phyloP scores from a whole-genome alignment of 768 basidiomycete species.

The Hortiboletus flavorubellus region DNA sequence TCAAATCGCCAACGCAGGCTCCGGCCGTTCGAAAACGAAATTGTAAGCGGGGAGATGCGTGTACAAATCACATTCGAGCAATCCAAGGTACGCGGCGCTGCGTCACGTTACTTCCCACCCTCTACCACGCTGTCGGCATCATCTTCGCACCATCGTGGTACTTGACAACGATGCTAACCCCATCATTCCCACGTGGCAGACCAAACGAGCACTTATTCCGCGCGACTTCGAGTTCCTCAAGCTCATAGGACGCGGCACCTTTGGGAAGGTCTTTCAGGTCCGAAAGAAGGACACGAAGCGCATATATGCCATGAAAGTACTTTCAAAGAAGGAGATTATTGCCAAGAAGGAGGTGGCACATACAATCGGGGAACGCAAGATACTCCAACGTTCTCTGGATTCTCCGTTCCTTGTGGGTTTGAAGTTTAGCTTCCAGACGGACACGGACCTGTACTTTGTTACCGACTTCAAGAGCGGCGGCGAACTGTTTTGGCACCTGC shows the following conservation, averaged over 20 bases:
- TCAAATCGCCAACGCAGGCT: conserved; percentile 45
- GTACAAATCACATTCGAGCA: conserved; percentile 94
- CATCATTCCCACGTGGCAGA: conserved; percentile 42
- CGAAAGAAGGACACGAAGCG: conserved; percentile 97
- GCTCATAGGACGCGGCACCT: conserved; percentile 96
- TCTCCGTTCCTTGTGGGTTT: conserved; percentile 97
- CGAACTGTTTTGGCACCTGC: conserved; percentile 97
- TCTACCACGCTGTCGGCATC: conserved; percentile 22
- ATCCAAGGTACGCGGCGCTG: conserved; percentile 56
- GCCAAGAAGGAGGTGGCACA: conserved; percentile 99
- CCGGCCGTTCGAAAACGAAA: conserved; percentile 71
- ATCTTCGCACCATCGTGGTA: conserved; percentile 22
- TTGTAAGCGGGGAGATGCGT: conserved; percentile 89
- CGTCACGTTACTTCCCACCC: conserved; percentile 23
- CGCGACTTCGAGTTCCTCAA: conserved; percentile 98
- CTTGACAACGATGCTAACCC: conserved; percentile 19
- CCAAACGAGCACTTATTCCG: conserved; percentile 83
- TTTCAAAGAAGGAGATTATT: conserved; percentile 98
- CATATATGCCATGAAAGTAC: conserved; percentile 99
- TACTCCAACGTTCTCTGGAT: conserved; percentile 88
- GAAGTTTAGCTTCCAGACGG: conserved; percentile 98
- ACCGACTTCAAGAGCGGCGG: conserved; percentile 99
- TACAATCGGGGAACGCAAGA: conserved; percentile 99
- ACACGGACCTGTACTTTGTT: conserved; percentile 90
- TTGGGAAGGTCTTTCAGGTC: conserved; percentile 98